Evolutionary conservation across 1,139 yeast species (phyloP), one percentile per base, ranked within the genome.

Genomic region (Candida sojae): DNA sequence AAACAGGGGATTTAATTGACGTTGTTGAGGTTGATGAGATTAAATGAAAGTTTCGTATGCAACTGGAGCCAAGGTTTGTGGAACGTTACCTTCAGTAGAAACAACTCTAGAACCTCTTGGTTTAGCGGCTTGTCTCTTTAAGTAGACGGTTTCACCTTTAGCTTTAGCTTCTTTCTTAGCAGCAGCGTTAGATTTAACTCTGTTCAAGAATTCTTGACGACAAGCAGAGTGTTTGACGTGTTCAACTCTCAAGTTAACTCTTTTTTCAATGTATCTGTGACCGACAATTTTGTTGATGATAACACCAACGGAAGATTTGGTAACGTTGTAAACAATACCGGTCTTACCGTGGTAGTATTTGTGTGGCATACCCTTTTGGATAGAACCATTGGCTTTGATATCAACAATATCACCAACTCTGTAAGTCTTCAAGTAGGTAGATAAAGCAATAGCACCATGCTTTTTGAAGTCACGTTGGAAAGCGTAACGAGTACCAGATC

Each of bases 341-440:
- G 99, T 93, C 88, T 91, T 93, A 81, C 99, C 99, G 84, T 92
- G 97, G 97, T 93, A 93, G 88, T 84, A 92, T 84, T 93, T 93
- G 91, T 90, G 97, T 77, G 99, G 99, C 97, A 93, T 91, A 88
- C 99, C 98, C 86, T 92, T 91, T 79, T 93, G 98, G 83, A 92
- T 84, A 66, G 99, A 84, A 84, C 97, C 97, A 77, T 93, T 93
- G 79, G 96, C 99, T 83, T 90, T 92, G 83, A 93, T 92, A 80
- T 93, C 99, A 73, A 93, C 99, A 70, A 93, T 92, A 80, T 93
- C 99, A 73, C 99, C 99, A 68, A 93, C 97, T 80, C 84, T 90
- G 96, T 93, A 93, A 73, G 84, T 80, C 88, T 89, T 91, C 84
- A 93, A 81, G 95, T 92, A 93, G 74, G 96, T 89, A 65, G 97